These are phyloP conservation scores for Suillus weaverae DNA, from an alignment of 768 basidiomycete species.

Conservation along the genomic window DNA sequence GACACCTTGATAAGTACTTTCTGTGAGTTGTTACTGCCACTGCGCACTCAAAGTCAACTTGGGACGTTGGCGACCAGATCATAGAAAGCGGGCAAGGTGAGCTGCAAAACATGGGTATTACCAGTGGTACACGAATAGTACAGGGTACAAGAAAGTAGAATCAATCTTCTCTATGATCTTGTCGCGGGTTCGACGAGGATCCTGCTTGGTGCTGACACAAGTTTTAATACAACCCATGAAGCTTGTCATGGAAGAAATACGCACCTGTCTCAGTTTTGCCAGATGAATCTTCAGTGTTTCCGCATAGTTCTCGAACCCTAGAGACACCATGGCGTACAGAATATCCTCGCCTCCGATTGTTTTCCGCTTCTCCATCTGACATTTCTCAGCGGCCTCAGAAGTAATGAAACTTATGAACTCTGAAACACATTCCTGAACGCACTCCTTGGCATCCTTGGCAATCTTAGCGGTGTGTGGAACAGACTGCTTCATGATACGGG, in stretches of 20 bases:
- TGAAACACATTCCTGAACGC: constrained; percentile 96
- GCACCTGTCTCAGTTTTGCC: constrained; percentile 82
- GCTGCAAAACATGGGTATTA: background rate
- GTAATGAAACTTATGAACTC: constrained; percentile 99
- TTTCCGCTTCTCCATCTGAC: constrained; percentile 92
- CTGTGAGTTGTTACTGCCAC: background rate
- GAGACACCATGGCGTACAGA: constrained; percentile 85
- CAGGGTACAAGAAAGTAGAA: background rate
- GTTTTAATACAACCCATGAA: background rate
- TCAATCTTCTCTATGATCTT: constrained; percentile 24
- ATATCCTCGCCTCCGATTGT: constrained; percentile 99
- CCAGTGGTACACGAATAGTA: background rate
- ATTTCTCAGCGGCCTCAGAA: constrained; percentile 94
- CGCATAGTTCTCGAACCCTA: constrained; percentile 95
- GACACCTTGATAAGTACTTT: background rate
- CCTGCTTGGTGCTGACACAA: constrained; percentile 28
- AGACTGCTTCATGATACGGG: constrained; percentile 93
- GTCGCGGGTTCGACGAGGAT: constrained; percentile 26
- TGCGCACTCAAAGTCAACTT: background rate
- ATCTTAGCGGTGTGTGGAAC: constrained; percentile 93
- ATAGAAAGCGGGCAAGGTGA: background rate
- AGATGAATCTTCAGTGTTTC: constrained; percentile 92
- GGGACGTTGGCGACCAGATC: background rate
- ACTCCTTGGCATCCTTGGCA: constrained; percentile 97
- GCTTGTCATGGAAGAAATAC: constrained; percentile 12